Percentiles rank a stretch among this genome's conserved stretches.
Evolutionary conservation across 176 grass and related monocot species (phyloP).

Genomic region (Rhynchospora breviuscula): DNA sequence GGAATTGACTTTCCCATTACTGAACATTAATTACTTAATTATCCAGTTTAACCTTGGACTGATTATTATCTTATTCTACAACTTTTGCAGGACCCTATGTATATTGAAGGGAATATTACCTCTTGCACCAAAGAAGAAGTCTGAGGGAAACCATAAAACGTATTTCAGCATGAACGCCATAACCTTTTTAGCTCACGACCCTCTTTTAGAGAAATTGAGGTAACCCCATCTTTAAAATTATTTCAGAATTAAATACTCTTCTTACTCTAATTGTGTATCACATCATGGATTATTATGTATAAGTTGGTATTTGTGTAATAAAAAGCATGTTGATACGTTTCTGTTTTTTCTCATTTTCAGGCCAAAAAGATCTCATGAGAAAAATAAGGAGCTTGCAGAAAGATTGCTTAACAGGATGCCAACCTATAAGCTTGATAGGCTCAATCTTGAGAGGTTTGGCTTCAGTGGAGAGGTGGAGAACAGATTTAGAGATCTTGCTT

Average conservation of each 20-base stretch:
- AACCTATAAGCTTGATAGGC: conserved; percentile 82
- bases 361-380: conserved; percentile 57
- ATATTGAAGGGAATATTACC: conserved; percentile 90
- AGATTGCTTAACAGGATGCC: conserved; percentile 65
- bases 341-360: conserved; percentile 19
- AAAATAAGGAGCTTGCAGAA: conserved; percentile 77
- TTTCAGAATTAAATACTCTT: background rate
- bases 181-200: conserved; percentile 63
- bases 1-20: too few relatives aligned
- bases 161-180: conserved; percentile 96
- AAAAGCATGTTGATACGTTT: background rate
- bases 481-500: too few relatives aligned
- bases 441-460: conserved; percentile 68
- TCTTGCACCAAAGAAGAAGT: conserved; percentile 79
- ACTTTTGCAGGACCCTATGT: conserved; percentile 77
- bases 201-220: conserved; percentile 79
- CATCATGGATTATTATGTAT: too few relatives aligned
- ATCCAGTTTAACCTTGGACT: too few relatives aligned
- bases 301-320: background rate
- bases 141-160: conserved; percentile 92
- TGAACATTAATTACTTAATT: too few relatives aligned
- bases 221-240: conserved; percentile 13
- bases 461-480: too few relatives aligned
- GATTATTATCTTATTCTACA: background rate
- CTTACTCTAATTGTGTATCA: background rate